Base-by-base conservation (phyloP, 2,329 filamentous ascomycete species). In the Cercospora sp. region DNA sequence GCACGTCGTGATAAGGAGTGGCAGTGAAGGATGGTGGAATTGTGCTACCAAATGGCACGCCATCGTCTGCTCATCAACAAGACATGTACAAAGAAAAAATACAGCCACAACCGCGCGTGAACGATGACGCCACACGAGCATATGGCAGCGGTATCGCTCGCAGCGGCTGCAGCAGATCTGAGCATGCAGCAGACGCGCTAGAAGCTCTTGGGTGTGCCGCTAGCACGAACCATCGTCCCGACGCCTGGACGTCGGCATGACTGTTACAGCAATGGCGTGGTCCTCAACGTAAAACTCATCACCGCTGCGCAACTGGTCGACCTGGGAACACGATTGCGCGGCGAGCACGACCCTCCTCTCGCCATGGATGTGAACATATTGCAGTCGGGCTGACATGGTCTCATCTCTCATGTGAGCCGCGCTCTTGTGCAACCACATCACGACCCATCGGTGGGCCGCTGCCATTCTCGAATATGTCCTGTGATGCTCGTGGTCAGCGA, bases 391-490 rank as follows among this genome's bases (percentile, higher is more conserved):
- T 42, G 36, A 42, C 36, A 42, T 42, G 36, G 16, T 1, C 36
- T 42, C 36, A 51, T 51, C 45, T 28, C 26, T 60, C 58, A 26
- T 39, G 53, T 36, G 30, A 59, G 58, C 61, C 63, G 62, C 53
- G 58, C 36, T 26, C 36, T 42, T 20, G 23, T 23, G 60, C 30
- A 66, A 60, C 55, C 48, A 58, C 62, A 59, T 55, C 28, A 64
- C 33, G 53, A 18, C 59, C 45, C 53, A 28, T 67, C 64, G 28
- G 81, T 83, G 5, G 90, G 91, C 69, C 91, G 85, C 72, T 88
- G 86, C 90, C 90, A 93, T 33, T 90, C 92, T 69, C 88, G 87
- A 70, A 93, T 86, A 78, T 93, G 91, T 42, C 91, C 90, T 92
- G 77, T 71, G 64, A 72, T 30, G 39, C 48, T 57, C 45, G 57